Conservation (phyloP, 75 land plant genomes). For the Gnetum montanum region DNA sequence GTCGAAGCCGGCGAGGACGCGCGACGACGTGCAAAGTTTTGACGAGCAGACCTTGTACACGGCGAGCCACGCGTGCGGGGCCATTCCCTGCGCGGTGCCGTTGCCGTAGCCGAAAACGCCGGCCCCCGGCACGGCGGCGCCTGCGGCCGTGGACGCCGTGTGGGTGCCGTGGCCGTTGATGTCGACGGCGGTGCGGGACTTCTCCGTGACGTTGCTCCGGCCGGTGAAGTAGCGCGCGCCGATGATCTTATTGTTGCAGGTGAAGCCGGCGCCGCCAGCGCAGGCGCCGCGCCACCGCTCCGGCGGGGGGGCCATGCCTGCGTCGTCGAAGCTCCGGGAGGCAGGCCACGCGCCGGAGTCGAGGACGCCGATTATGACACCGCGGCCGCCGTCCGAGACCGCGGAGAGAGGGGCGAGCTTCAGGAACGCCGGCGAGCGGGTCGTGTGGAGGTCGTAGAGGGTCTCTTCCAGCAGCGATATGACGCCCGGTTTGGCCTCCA, state of each 20-base stretch:
- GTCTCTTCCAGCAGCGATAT: too few relatives aligned
- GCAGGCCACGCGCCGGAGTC: conserved; percentile 25
- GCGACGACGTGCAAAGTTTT: conserved; percentile 53
- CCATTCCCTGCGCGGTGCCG: conserved; percentile 72
- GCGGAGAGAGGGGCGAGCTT: background rate
- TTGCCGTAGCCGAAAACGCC: conserved; percentile 46
- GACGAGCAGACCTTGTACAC: conserved; percentile 82
- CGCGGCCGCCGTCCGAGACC: too few relatives aligned
- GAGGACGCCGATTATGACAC: too few relatives aligned
- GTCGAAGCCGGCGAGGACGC: conserved; percentile 62
- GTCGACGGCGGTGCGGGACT: background rate
- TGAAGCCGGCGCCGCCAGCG: conserved; percentile 9
- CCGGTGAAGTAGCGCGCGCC: conserved; percentile 5
- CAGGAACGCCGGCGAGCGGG: too few relatives aligned
- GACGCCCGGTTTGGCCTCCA: too few relatives aligned
- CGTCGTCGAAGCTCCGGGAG: conserved; percentile 16
- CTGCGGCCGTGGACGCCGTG: conserved; percentile 19
- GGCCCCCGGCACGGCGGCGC: conserved; percentile 22
- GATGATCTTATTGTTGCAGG: too few relatives aligned
- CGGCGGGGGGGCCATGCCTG: conserved; percentile 8
- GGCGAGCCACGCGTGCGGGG: conserved; percentile 69
- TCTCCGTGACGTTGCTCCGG: conserved; percentile 16
- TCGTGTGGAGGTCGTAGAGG: too few relatives aligned
- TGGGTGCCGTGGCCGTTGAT: conserved; percentile 20
- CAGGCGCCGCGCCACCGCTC: conserved; percentile 11